phyloP scores from a whole-genome alignment of 2,329 filamentous ascomycete genomes.

The Microcyclospora tardicrescens region DNA sequence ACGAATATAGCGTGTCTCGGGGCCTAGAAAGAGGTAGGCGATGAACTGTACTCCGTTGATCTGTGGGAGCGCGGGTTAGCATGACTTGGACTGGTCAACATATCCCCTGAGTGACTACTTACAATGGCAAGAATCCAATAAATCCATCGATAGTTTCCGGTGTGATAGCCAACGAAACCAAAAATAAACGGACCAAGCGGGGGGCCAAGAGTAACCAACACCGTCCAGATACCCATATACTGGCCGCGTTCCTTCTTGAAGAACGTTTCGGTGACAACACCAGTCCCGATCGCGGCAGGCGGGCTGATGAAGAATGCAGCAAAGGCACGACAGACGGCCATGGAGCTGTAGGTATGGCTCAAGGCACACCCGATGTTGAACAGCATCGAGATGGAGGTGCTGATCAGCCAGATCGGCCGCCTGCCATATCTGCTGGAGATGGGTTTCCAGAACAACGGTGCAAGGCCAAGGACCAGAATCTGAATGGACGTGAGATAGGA shows the following conservation, averaged over 20 bases:
- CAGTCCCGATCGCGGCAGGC: constrained; percentile 42
- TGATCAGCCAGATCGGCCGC: constrained; percentile 42
- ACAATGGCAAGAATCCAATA: constrained; percentile 46
- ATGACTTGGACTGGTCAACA: neutral
- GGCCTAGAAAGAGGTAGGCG: constrained; percentile 42
- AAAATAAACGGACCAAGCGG: constrained; percentile 28
- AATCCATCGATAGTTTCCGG: constrained; percentile 43
- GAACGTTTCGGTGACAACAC: constrained; percentile 45
- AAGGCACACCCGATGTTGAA: constrained; percentile 44
- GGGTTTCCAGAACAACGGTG: constrained; percentile 45
- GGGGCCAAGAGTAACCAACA: constrained; percentile 38
- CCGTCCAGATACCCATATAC: constrained; percentile 47
- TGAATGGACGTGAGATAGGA: constrained; percentile 45
- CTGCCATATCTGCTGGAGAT: constrained; percentile 42
- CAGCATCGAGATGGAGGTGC: constrained; percentile 33
- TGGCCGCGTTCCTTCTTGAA: constrained; percentile 42
- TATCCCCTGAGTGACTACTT: constrained; percentile 1
- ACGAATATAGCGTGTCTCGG: constrained; percentile 43
- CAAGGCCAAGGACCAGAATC: constrained; percentile 41
- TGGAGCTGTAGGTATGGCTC: constrained; percentile 35
- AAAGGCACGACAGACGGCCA: constrained; percentile 41
- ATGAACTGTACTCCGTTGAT: constrained; percentile 45
- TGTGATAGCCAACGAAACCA: constrained; percentile 37
- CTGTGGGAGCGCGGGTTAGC: constrained; percentile 16
- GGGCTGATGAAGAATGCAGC: constrained; percentile 45